Evolutionary conservation across 2,329 filamentous ascomycete genomes (phyloP).

Genomic region (Apiospora sp.): DNA sequence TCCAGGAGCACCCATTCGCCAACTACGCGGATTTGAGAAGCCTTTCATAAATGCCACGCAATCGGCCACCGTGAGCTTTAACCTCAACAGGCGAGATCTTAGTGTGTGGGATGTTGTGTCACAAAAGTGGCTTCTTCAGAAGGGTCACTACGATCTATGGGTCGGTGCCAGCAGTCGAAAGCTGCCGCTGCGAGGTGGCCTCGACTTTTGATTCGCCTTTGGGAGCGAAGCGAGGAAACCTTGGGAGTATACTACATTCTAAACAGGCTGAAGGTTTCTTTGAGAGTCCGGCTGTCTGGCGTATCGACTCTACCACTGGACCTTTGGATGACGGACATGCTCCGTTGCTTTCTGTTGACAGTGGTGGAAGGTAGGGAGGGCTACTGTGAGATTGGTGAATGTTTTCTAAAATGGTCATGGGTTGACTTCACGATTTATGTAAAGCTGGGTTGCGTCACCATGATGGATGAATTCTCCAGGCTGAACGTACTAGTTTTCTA

Average conservation of each 20-base stretch:
- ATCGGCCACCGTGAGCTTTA: slow-evolving; percentile 55
- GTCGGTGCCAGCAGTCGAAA: slow-evolving; percentile 58
- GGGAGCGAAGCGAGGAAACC: slow-evolving; percentile 19
- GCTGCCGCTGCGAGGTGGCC: slow-evolving; percentile 49
- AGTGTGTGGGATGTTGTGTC: slow-evolving; percentile 70
- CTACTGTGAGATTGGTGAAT: background rate
- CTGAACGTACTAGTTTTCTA: background rate
- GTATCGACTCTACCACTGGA: background rate
- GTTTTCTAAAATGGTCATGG: background rate
- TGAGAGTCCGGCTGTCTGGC: background rate
- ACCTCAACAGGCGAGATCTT: slow-evolving; percentile 68
- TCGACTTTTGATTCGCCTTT: slow-evolving; percentile 33
- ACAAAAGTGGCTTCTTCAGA: slow-evolving; percentile 67
- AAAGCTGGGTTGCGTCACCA: background rate
- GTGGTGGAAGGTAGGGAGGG: background rate
- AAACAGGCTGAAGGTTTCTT: background rate
- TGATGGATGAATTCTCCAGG: background rate
- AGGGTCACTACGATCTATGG: slow-evolving; percentile 52
- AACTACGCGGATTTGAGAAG: slow-evolving; percentile 75
- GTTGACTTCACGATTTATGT: background rate
- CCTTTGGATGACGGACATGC: background rate
- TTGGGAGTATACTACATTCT: slow-evolving; percentile 37
- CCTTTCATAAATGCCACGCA: slow-evolving; percentile 55
- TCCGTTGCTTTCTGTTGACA: background rate
- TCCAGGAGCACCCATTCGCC: slow-evolving; percentile 57